Conservation (phyloP, 768 basidiomycete species). For the Tylopilus vinaceipallidus region DNA sequence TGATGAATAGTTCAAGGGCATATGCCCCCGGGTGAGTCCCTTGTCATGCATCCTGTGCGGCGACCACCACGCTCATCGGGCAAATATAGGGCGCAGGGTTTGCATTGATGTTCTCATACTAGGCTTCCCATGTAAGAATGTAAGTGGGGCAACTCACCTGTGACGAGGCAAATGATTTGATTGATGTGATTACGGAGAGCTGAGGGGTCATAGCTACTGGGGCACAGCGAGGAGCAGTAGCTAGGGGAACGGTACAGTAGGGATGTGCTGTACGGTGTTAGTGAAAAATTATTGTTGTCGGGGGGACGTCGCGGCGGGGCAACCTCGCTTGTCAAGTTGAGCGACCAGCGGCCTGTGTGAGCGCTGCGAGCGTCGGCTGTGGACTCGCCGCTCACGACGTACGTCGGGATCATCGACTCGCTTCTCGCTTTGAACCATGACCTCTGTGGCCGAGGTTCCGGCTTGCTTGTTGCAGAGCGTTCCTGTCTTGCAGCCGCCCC, state of each 20-base stretch:
- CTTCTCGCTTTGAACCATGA: slow-evolving; percentile 47
- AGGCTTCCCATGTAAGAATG: not conserved
- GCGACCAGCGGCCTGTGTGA: slow-evolving; percentile 17
- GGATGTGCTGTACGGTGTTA: slow-evolving; percentile 9
- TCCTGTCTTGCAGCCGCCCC: slow-evolving; percentile 70
- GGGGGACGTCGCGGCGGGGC: slow-evolving; percentile 18
- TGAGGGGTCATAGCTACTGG: too few species aligned
- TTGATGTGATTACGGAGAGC: slow-evolving; percentile 4
- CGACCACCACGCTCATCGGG: not conserved
- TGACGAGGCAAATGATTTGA: slow-evolving; percentile 9
- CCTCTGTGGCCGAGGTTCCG: slow-evolving; percentile 67
- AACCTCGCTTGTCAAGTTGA: slow-evolving; percentile 24
- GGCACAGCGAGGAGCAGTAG: slow-evolving; percentile 19
- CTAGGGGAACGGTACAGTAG: slow-evolving; percentile 8
- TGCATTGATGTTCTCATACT: not conserved
- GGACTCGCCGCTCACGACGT: slow-evolving; percentile 24
- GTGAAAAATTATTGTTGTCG: slow-evolving; percentile 27
- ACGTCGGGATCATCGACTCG: slow-evolving; percentile 16
- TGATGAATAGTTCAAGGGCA: not conserved
- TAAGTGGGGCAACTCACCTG: not conserved
- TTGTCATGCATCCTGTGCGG: not conserved
- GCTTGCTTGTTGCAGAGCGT: slow-evolving; percentile 73
- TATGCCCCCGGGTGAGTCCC: slow-evolving; percentile 12
- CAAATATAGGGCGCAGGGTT: slow-evolving; percentile 2
- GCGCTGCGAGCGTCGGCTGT: slow-evolving; percentile 18